A percentile compares a stretch with the other conserved stretches of the same genome.
phyloP scores from a whole-genome alignment of 2,329 filamentous ascomycete genomes.

The Xylaria sp. region DNA sequence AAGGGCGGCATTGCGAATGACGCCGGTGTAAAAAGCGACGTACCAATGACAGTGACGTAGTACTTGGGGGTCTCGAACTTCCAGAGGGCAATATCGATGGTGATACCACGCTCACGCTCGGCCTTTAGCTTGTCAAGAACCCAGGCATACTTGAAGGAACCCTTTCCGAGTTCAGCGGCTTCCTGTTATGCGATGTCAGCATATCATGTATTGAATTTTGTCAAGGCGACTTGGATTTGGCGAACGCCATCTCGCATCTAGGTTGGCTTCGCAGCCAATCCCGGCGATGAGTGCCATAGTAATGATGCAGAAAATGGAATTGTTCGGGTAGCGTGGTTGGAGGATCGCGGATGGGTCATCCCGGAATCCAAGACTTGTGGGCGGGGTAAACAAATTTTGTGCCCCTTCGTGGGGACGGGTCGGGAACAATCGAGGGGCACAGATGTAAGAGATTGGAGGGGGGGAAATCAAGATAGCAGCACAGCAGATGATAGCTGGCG shows the following conservation, averaged over 20 bases:
- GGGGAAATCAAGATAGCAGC: constrained; percentile 44
- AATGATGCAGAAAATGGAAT: background rate
- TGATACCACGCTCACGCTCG: constrained; percentile 99
- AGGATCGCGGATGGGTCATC: constrained; percentile 12
- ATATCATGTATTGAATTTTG: background rate
- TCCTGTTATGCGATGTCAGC: constrained; percentile 67
- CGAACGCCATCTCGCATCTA: background rate
- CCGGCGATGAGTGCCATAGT: background rate
- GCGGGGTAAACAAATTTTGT: constrained; percentile 49
- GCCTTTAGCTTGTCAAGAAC: constrained; percentile 99
- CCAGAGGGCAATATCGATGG: constrained; percentile 99
- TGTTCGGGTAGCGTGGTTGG: constrained; percentile 10
- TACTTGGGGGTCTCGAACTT: constrained; percentile 99
- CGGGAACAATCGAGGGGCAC: constrained; percentile 26
- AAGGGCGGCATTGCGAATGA: background rate
- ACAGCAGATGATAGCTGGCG: constrained; percentile 26
- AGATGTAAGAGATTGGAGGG: constrained; percentile 20
- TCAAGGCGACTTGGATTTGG: background rate
- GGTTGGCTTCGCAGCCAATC: background rate
- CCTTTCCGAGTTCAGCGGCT: constrained; percentile 99
- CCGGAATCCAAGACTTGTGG: constrained; percentile 38
- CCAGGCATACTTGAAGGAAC: constrained; percentile 99
- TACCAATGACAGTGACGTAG: constrained; percentile 97
- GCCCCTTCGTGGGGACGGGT: constrained; percentile 46
- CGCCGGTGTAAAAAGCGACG: constrained; percentile 51